Percentiles rank a stretch among this genome's conserved stretches.
Conservation (phyloP, 2,329 filamentous ascomycete genomes). For the Acrocalymma vagum region DNA sequence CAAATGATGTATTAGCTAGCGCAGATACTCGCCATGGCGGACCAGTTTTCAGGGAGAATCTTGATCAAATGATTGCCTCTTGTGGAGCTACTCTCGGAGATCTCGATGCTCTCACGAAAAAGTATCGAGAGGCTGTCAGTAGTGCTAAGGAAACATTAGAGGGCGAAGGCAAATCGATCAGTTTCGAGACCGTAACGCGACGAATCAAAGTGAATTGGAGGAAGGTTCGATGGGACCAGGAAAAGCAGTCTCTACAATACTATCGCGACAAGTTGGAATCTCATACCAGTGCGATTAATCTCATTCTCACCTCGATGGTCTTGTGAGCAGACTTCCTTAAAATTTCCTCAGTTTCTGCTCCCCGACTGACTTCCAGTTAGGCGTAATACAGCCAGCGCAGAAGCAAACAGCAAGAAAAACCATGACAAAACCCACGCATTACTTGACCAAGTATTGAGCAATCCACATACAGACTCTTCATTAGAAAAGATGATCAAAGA, state of each 20-base stretch:
- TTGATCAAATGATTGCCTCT: constrained; percentile 5
- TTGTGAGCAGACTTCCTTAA: constrained; percentile 2
- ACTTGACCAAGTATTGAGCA: background rate
- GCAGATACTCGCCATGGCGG: background rate
- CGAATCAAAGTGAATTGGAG: constrained; percentile 9
- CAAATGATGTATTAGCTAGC: constrained; percentile 3
- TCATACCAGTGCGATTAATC: constrained; percentile 6
- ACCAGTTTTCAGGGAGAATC: constrained; percentile 3
- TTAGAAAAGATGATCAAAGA: background rate
- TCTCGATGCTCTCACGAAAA: constrained; percentile 6
- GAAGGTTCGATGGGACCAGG: constrained; percentile 11
- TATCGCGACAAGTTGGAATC: constrained; percentile 9
- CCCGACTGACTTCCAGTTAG: background rate
- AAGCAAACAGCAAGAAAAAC: constrained; percentile 1
- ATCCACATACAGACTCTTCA: background rate
- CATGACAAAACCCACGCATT: constrained; percentile 7
- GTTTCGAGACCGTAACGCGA: no score
- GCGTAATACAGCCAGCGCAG: background rate
- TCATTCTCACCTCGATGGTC: constrained; percentile 5
- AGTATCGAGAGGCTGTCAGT: constrained; percentile 5
- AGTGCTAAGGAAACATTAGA: no score
- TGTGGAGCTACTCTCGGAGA: constrained; percentile 8
- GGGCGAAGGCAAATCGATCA: no score
- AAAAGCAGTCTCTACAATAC: constrained; percentile 8
- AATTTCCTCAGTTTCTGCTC: background rate